Conservation (phyloP, 805 yeast genomes). For the Candida krabiensis region DNA sequence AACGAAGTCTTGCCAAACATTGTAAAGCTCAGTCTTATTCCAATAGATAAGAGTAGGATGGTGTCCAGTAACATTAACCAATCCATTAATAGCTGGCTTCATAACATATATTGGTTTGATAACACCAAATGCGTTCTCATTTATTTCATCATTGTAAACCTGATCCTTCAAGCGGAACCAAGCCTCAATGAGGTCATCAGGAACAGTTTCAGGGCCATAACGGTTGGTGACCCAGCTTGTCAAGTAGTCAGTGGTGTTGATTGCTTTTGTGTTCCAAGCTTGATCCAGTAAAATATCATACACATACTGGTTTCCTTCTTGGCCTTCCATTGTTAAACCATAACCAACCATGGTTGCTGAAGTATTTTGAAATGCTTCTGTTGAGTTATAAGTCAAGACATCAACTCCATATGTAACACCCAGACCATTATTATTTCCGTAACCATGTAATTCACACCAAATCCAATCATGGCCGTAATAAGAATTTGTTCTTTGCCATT, state of each 20-base stretch:
- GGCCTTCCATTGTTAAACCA: constrained; percentile 12
- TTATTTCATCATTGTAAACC: constrained; percentile 6
- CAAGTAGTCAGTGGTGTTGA: constrained; percentile 2
- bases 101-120: constrained; percentile 10
- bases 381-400: constrained; percentile 6
- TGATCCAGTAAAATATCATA: constrained; percentile 9
- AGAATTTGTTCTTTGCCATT: constrained; percentile 11
- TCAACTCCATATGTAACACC: constrained; percentile 7
- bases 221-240: constrained; percentile 4
- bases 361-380: constrained; percentile 2
- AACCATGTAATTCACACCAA: constrained; percentile 12
- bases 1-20: constrained; percentile 3
- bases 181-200: constrained; percentile 2
- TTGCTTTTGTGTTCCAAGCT: constrained; percentile 7
- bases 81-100: constrained; percentile 5
- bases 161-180: constrained; percentile 5
- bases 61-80: constrained; percentile 6
- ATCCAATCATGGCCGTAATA: constrained; percentile 11
- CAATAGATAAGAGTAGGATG: constrained; percentile 12
- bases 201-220: constrained; percentile 7
- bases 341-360: constrained; percentile 10
- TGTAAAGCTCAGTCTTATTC: constrained; percentile 6
- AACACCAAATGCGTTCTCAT: constrained; percentile 4
- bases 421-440: constrained; percentile 9
- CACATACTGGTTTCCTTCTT: constrained; percentile 11